Evolutionary conservation across 192 early-diverging fungal species (phyloP), one percentile per base, ranked within the genome.

Genomic region (Entomortierella parvispora): DNA sequence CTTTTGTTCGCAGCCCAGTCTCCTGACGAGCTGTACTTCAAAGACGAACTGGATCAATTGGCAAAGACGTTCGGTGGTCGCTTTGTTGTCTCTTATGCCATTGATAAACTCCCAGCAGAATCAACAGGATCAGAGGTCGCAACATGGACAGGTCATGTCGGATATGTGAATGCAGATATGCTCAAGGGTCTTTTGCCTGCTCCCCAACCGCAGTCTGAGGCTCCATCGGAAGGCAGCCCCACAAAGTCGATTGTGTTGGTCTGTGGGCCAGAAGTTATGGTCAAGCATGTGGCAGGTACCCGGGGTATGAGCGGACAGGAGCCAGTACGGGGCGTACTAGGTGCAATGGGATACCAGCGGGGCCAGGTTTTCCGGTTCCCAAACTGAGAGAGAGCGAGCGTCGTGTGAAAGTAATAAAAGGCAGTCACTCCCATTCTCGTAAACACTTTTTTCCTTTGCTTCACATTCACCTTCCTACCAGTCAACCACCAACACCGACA

Each of bases 231-330:
- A 42, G 28, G 20, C 1, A 22, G 9, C 10, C 34, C 18, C 6
- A 58, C 50, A 29, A 68, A 57, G 20, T 81, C 79, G 31, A 63
- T 84, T 42, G 79, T 91, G 28, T 66, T 90, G 68, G 82, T 92
- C n/a, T 89, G 88, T 59, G 90, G 90, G 11, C 90, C 90, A 1
- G 85, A 86, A 54, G 78, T 66, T 26, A 90, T 92, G 90, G 34
- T 92, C 50, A 68, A 72, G 17, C 72, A 82, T 43, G 80, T 92
- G 12, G 76, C 87, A 22, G 90, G 90, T 17, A 33, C 72, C 9
- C 63, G 83, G 44, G 87, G 86, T 23, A 75, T 80, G 26, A 69
- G 76, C 50, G 67, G 71, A 5, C 90, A 90, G 67, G 90, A 89
- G 9, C 83, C 81, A 15, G 79, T 92, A 18, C 69, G 67, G 20